Conservation (phyloP, 2,329 filamentous ascomycete species). For the Pseudogymnoascus sp. region DNA sequence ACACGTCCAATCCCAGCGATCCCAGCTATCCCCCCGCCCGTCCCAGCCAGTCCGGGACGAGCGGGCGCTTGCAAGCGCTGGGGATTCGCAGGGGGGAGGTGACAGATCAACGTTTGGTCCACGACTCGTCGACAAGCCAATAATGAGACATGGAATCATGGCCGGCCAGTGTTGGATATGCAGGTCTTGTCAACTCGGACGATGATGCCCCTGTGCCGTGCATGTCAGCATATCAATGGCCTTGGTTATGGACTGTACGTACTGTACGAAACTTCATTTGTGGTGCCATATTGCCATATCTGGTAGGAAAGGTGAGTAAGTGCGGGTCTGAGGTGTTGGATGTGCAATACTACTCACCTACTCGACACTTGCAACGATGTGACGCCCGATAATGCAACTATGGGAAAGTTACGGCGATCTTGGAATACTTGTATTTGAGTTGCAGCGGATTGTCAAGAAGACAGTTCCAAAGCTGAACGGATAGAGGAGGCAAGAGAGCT, state of each 20-base stretch:
- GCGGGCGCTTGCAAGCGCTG: conserved; percentile 5
- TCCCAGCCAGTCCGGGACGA: background rate
- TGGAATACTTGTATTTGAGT: background rate
- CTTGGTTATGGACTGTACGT: background rate
- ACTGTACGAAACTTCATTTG: background rate
- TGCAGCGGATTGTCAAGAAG: background rate
- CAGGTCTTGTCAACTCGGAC: background rate
- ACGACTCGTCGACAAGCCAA: background rate
- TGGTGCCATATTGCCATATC: background rate
- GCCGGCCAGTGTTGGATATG: conserved; percentile 6
- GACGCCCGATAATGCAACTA: conserved; percentile 3
- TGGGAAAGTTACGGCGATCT: background rate
- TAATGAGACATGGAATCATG: background rate
- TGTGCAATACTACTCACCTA: background rate
- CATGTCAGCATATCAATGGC: background rate
- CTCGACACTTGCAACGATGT: background rate
- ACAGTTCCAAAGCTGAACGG: background rate
- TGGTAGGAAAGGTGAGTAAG: background rate
- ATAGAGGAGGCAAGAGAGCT: background rate
- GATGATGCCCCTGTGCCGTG: background rate
- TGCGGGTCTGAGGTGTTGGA: background rate
- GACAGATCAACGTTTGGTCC: conserved; percentile 4
- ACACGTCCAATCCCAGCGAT: background rate
- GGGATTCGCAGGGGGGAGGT: background rate
- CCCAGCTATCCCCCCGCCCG: background rate